Evolutionary conservation across 495 filamentous ascomycete genomes (phyloP).

Genomic region (Xanthoparmelia taractica): DNA sequence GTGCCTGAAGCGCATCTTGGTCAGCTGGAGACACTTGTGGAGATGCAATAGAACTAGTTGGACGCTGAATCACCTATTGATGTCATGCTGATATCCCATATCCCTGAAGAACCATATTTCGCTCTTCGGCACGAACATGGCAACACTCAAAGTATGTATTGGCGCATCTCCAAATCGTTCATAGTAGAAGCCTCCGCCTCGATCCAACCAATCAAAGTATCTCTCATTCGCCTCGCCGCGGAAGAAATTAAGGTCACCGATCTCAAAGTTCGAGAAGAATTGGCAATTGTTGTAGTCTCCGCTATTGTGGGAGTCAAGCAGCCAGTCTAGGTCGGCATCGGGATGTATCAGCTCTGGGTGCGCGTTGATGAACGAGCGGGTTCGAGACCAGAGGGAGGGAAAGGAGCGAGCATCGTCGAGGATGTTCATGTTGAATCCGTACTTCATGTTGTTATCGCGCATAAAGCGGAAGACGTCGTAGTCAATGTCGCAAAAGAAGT

Average conservation of each 20-base stretch:
- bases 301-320: slow-evolving; percentile 34
- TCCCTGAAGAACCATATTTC: slow-evolving; percentile 43
- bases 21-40: not conserved
- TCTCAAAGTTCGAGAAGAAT: slow-evolving; percentile 57
- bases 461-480: slow-evolving; percentile 89
- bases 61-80: slow-evolving; percentile 33
- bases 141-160: slow-evolving; percentile 50
- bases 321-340: slow-evolving; percentile 45
- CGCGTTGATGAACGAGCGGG: slow-evolving; percentile 38
- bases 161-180: slow-evolving; percentile 58
- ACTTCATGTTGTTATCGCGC: slow-evolving; percentile 80
- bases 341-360: slow-evolving; percentile 42
- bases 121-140: slow-evolving; percentile 37
- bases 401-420: slow-evolving; percentile 46
- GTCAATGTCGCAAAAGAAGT: slow-evolving; percentile 64
- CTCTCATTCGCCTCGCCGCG: slow-evolving; percentile 47
- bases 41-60: not conserved
- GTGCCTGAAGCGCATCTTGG: slow-evolving; percentile 20
- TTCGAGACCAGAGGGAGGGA: slow-evolving; percentile 42
- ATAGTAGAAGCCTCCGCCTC: slow-evolving; percentile 53
- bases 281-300: slow-evolving; percentile 47
- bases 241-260: slow-evolving; percentile 54
- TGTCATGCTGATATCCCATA: slow-evolving; percentile 48
- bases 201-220: slow-evolving; percentile 52
- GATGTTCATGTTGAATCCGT: slow-evolving; percentile 55